phyloP scores from a whole-genome alignment of 73 alveolate species.

The Tetrahymena thermophila region DNA sequence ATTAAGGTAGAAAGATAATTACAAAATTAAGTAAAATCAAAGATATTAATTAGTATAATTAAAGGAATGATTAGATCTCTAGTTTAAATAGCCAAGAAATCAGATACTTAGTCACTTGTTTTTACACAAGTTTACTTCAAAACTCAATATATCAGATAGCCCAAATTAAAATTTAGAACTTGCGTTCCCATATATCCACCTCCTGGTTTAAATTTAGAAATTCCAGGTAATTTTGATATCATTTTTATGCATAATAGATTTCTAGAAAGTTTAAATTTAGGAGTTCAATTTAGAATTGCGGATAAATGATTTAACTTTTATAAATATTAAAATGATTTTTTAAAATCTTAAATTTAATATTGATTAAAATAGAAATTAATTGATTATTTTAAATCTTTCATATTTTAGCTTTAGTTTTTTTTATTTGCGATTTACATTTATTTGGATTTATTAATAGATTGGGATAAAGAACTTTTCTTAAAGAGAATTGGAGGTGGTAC shows the following conservation, averaged over 20 bases:
- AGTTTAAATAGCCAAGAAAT: neutral
- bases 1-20: neutral
- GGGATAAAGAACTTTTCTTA: slow-evolving; percentile 53
- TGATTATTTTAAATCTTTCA: neutral
- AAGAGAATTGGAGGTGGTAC: slow-evolving; percentile 65
- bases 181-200: slow-evolving; percentile 60
- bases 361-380: neutral
- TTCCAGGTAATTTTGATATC: slow-evolving; percentile 15
- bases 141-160: slow-evolving; percentile 8
- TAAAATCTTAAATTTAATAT: neutral
- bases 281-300: neutral
- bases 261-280: neutral
- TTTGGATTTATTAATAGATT: slow-evolving; percentile 11
- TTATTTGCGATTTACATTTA: neutral
- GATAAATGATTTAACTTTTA: too few relatives aligned
- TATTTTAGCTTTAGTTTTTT: neutral
- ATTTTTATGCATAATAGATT: neutral
- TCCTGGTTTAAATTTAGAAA: slow-evolving; percentile 48
- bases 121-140: slow-evolving; percentile 1
- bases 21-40: neutral
- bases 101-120: neutral
- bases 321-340: too few relatives aligned
- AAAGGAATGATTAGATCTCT: neutral
- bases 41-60: neutral
- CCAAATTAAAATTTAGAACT: slow-evolving; percentile 43